Conservation (phyloP, 495 filamentous ascomycete genomes). For the Cryomyces antarcticus region DNA sequence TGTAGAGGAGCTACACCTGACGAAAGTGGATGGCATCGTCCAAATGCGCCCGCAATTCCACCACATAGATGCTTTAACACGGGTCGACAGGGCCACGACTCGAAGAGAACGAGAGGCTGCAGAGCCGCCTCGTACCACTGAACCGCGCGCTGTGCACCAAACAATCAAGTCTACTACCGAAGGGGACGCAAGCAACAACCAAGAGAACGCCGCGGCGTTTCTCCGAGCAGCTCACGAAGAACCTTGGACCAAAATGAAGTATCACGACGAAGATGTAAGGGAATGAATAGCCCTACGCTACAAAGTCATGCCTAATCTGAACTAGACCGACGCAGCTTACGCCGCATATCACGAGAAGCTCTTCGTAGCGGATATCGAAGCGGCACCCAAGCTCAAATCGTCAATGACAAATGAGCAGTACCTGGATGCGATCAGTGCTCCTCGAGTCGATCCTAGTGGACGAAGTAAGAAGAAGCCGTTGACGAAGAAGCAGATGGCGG, state of each 20-base stretch:
- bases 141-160: constrained; percentile 45
- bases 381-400: constrained; percentile 29
- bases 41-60: constrained; percentile 57
- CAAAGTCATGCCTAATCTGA: not conserved
- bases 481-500: not conserved
- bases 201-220: constrained; percentile 29
- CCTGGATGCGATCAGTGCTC: constrained; percentile 44
- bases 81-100: constrained; percentile 19
- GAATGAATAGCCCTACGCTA: no score
- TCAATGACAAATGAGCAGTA: constrained; percentile 35
- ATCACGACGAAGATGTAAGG: constrained; percentile 47
- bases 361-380: constrained; percentile 31
- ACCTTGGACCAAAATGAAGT: constrained; percentile 40
- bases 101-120: constrained; percentile 20
- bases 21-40: constrained; percentile 42
- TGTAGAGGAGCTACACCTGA: constrained; percentile 47
- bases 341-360: constrained; percentile 36
- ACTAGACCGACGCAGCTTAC: constrained; percentile 33
- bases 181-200: constrained; percentile 23
- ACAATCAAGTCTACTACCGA: constrained; percentile 43
- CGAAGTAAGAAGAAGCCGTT: not conserved
- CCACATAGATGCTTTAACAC: constrained; percentile 48
- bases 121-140: constrained; percentile 23
- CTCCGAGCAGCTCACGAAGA: constrained; percentile 45
- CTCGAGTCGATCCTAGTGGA: constrained; percentile 6